A percentile compares a stretch with the other conserved stretches of the same genome.
These are phyloP conservation scores for Rhizopus delemar DNA, from an alignment of 371 early-diverging fungal genomes.

Conservation along the genomic window DNA sequence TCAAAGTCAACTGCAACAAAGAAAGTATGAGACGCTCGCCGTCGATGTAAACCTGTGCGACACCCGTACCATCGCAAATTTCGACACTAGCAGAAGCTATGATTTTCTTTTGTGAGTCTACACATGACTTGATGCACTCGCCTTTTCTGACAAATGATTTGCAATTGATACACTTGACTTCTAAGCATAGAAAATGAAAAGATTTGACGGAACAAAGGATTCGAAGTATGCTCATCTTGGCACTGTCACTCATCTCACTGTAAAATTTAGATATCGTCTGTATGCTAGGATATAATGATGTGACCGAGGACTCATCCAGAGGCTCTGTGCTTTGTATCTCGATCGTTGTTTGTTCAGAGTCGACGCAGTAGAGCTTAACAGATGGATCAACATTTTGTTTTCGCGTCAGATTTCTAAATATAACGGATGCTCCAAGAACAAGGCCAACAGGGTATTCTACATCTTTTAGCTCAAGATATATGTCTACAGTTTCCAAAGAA, in stretches of 20 bases:
- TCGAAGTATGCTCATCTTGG: not conserved
- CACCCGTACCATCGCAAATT: constrained; percentile 28
- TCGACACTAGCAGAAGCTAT: constrained; percentile 21
- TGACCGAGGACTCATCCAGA: not conserved
- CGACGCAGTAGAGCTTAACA: constrained; percentile 3
- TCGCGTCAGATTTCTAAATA: constrained; percentile 24
- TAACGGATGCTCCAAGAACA: constrained; percentile 28
- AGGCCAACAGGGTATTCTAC: constrained; percentile 31
- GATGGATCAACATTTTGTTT: not conserved
- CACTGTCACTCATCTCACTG: not conserved
- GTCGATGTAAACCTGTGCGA: constrained; percentile 26
- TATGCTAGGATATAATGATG: not conserved
- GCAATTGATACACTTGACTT: constrained; percentile 34
- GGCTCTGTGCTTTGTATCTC: constrained; percentile 6
- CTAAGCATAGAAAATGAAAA: constrained; percentile 5
- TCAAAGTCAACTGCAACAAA: constrained; percentile 18
- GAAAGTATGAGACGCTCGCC: constrained; percentile 32
- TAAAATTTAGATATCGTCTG: not conserved
- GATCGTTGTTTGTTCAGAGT: constrained; percentile 1
- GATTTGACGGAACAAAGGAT: constrained; percentile 1
- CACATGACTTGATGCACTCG: constrained; percentile 30
- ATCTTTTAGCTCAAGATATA: constrained; percentile 26
- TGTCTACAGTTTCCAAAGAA: constrained; percentile 26
- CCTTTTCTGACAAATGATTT: constrained; percentile 15
- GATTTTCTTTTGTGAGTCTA: constrained; percentile 17